Percentiles rank a stretch among this genome's conserved stretches.
These are phyloP conservation scores for Vitis hybrid DNA, from an alignment of 177 flowering plant genomes.

Conservation along the genomic window DNA sequence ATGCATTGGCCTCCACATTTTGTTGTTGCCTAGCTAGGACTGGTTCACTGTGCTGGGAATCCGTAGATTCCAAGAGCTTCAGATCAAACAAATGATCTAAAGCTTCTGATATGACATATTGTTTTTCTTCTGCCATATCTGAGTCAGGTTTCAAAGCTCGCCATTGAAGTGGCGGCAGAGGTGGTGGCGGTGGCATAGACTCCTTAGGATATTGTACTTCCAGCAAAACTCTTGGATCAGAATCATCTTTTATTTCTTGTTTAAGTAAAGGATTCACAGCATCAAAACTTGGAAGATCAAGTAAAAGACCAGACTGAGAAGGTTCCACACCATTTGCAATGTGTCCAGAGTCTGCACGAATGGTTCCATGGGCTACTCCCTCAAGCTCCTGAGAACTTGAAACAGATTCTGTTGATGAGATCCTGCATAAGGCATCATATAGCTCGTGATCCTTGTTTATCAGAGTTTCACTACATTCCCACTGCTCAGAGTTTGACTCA, in stretches of 20 bases:
- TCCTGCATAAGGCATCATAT: constrained; percentile 52
- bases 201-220: constrained; percentile 22
- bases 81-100: constrained; percentile 17
- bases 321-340: constrained; percentile 26
- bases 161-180: constrained; percentile 78
- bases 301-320: constrained; percentile 25
- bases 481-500: constrained; percentile 72
- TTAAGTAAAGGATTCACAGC: constrained; percentile 23
- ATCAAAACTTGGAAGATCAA: constrained; percentile 50
- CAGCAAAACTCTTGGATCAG: constrained; percentile 15
- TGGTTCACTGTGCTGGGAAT: constrained; percentile 31
- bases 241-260: constrained; percentile 20
- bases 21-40: constrained; percentile 30
- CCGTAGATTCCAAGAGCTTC: constrained; percentile 20
- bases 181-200: constrained; percentile 53
- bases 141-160: constrained; percentile 31
- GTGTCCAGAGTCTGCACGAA: constrained; percentile 13
- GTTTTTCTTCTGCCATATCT: constrained; percentile 29
- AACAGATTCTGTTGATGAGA: constrained; percentile 49
- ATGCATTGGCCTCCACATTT: constrained; percentile 13
- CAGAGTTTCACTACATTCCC: constrained; percentile 63
- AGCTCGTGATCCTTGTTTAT: constrained; percentile 40
- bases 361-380: constrained; percentile 17
- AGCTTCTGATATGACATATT: constrained; percentile 21
- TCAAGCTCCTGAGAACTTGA: constrained; percentile 41